Base-by-base conservation (phyloP, 129 eudicot species). In the Kitagawia praeruptora region DNA sequence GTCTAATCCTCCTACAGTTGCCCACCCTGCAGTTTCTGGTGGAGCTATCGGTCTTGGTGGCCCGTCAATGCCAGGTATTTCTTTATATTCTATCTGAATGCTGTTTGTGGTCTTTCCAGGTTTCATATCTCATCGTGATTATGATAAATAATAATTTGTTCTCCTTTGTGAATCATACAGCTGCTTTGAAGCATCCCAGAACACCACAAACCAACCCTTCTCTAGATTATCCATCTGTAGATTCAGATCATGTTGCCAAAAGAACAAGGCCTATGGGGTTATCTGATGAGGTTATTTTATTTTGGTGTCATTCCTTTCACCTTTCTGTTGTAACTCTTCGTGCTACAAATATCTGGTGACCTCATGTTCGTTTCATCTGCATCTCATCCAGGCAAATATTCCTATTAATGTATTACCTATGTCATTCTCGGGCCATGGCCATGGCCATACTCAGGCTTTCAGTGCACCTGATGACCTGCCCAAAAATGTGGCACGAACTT, bases 111-210 rank as follows among this genome's bases (percentile, higher is more conserved):
- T 70, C 37, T 53, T 56, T 25, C 47, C 38, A 56, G 48, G 48
- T 79, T 61, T 63, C 34, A 56, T 74, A 21, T 44, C 31, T 49
- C 58, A 10, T 18, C 53, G 70, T 46, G 58, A 21, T 34, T 42
- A 41, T 37, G 70, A 39, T 51, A 73, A 67, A 44, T 40, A 28
- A 28, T 72, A 48, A 42, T 46, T 34, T 79, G 58, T 77, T 19
- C 71, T 77, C 75, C 37, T 19, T 37, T 0, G 21, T 41, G n/a
- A 23, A 6, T 45, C 70, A 27, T 85, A n/a, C 82, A 93, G 98
- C 93, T 86, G 92, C 88, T 67, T 85, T 93, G 77, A 93, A 93
- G 87, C 98, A 90, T 81, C 98, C 96, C 13, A 87, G 98, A 84
- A 89, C 98, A 31, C 90, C 93, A 18, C 90, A 91, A 70, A 83